Conservation (phyloP, 345 rosid genomes). For the Eucalyptus albens region DNA sequence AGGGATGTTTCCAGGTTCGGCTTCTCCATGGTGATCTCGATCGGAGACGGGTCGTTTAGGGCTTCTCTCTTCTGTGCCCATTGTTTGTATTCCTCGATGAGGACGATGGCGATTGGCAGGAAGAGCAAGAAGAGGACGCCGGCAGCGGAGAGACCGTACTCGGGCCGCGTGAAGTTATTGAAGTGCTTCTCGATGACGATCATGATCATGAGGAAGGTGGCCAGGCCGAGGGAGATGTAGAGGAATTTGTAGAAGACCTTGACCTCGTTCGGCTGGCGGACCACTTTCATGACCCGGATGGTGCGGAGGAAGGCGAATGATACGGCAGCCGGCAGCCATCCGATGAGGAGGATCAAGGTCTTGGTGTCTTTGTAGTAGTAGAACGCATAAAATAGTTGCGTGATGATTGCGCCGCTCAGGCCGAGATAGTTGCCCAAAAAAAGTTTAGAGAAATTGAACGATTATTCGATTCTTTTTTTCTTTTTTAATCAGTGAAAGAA, state of each 20-base stretch:
- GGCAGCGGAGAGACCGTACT: constrained; percentile 30
- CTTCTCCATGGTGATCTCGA: constrained; percentile 12
- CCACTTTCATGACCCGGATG: constrained; percentile 25
- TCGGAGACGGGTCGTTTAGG: constrained; percentile 8
- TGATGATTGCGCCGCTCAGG: constrained; percentile 34
- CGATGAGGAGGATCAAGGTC: constrained; percentile 41
- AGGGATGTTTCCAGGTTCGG: not conserved
- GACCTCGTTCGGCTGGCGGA: constrained; percentile 31
- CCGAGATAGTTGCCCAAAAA: not conserved
- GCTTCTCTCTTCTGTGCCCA: constrained; percentile 18
- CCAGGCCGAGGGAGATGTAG: constrained; percentile 45
- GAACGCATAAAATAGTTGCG: constrained; percentile 35
- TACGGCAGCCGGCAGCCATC: constrained; percentile 44
- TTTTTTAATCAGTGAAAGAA: not conserved
- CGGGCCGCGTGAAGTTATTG: constrained; percentile 3
- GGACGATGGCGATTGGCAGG: constrained; percentile 30
- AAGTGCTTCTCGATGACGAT: constrained; percentile 25
- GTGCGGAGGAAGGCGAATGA: constrained; percentile 31
- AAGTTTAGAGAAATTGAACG: not conserved
- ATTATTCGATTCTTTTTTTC: not conserved
- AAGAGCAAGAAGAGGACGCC: constrained; percentile 40
- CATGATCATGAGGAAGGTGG: constrained; percentile 39
- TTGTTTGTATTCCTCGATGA: constrained; percentile 33
- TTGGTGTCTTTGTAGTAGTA: constrained; percentile 14
- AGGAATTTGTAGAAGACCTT: constrained; percentile 41